A percentile compares a stretch with the other conserved stretches of the same genome.
Conservation (phyloP, 306 rosid species). For the Inga oerstediana region DNA sequence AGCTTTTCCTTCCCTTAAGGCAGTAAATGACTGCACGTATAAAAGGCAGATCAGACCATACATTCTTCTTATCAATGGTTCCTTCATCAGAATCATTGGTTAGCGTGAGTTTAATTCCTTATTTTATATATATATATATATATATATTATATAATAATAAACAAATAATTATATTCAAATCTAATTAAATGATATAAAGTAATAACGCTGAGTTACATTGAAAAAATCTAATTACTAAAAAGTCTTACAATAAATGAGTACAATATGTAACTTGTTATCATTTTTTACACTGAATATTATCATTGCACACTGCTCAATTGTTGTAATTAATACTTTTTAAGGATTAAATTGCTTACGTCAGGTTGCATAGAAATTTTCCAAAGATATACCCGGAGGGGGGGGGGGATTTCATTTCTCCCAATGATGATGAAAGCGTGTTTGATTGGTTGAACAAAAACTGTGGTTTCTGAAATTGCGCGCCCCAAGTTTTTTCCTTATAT, state of each 20-base stretch:
- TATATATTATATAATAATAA: no score
- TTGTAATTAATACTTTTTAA: no score
- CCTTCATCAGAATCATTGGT: background rate
- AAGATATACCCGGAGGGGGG: background rate
- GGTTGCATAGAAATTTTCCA: no score
- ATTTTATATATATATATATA: background rate
- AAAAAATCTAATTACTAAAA: no score
- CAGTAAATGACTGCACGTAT: background rate
- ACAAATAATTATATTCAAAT: background rate
- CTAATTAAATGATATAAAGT: no score
- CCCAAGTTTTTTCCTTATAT: slow-evolving; percentile 54
- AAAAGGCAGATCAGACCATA: background rate
- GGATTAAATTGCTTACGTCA: no score
- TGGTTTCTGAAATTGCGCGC: slow-evolving; percentile 56
- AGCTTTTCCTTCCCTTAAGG: background rate
- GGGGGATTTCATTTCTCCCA: slow-evolving; percentile 59
- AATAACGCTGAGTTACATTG: no score
- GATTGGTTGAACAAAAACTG: slow-evolving; percentile 35
- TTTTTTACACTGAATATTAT: no score
- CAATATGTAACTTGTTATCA: no score
- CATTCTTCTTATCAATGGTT: background rate
- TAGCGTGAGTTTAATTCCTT: background rate
- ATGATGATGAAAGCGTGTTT: slow-evolving; percentile 67
- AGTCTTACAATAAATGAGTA: no score
- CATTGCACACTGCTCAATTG: no score